Evolutionary conservation across 148 eudicot genomes (phyloP), one percentile per base, ranked within the genome.

Genomic region (Rhododendron molle): DNA sequence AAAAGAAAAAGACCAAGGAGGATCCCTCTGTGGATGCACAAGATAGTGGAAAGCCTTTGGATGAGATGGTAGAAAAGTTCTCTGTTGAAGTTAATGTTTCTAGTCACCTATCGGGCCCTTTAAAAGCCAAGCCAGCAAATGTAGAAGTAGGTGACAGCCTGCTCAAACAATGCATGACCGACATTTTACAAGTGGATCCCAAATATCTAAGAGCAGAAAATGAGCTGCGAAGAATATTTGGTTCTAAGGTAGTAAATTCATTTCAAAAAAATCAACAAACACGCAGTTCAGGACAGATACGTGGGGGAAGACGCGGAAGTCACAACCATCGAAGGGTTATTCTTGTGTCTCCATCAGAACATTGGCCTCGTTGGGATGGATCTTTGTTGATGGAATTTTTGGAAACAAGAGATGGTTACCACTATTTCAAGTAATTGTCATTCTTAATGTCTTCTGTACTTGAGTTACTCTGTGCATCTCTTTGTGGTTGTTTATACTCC

Each of bases 301-400:
- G 92, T 38, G 93, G 94, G 28, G 99, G 93, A 82, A 92, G 97
- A 90, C 96, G 95, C n/a, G 97, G 92, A 87, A 91, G 85, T 74
- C 90, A 93, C 80, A 86, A 44, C 72, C 94, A 92, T 83, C 91
- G 92, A 74, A 97, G 90, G 88, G 92, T 92, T 72, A 89, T 94
- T 62, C 94, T 97, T 78, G 93, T 95, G 87, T 90, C 98, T 72
- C 95, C 98, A 62, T 92, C 93, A 49, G 96, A 94, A 11, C 96
- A 97, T 88, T 95, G 99, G 99, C 95, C 95, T 11, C 96, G 95
- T 30, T 97, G 99, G 99, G 98, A 95, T 91, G 99, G 99, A 15
- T 95, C 94, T 86, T 83, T 97, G 26, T 91, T 94, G 28, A 97
- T 97, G 99, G 98, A 97, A 93, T 97, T 92, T 86, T n/a, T 97